phyloP scores from a whole-genome alignment of 345 rosid species.

The Sonneratia alba region DNA sequence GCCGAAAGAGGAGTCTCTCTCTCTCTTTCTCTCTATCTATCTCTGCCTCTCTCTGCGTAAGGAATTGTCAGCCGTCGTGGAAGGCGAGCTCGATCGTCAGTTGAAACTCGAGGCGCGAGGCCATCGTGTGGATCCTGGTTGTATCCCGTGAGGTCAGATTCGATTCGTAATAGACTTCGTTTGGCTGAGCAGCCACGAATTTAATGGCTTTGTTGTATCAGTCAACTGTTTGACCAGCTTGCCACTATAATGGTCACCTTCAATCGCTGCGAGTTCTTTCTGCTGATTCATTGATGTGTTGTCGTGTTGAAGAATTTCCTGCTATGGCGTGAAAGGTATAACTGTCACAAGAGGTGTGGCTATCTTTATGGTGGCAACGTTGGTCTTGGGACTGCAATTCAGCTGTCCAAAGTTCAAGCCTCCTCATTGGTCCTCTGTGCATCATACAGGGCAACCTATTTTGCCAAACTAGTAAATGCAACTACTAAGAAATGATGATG shows the following conservation, averaged over 20 bases:
- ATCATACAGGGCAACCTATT: neutral
- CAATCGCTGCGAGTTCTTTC: neutral
- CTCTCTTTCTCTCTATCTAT: no score
- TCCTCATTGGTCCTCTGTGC: neutral
- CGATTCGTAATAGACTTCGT: neutral
- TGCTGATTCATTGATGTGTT: neutral
- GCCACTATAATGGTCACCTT: neutral
- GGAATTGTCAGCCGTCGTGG: neutral
- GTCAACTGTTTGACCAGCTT: neutral
- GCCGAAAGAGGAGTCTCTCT: no score
- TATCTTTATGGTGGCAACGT: no score
- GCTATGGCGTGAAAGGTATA: neutral
- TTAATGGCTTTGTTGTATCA: neutral
- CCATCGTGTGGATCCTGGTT: neutral
- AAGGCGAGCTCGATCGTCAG: slow-evolving; percentile 1
- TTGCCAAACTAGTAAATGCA: neutral
- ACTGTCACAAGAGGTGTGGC: neutral
- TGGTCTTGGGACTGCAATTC: no score
- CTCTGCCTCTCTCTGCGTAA: neutral
- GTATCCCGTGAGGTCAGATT: neutral
- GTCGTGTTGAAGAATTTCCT: neutral
- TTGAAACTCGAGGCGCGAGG: neutral
- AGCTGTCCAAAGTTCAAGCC: no score
- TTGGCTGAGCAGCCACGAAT: neutral
- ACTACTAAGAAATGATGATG: neutral